Evolutionary conservation across 2,329 filamentous ascomycete species (phyloP).

Genomic region (Botryotinia convoluta): DNA sequence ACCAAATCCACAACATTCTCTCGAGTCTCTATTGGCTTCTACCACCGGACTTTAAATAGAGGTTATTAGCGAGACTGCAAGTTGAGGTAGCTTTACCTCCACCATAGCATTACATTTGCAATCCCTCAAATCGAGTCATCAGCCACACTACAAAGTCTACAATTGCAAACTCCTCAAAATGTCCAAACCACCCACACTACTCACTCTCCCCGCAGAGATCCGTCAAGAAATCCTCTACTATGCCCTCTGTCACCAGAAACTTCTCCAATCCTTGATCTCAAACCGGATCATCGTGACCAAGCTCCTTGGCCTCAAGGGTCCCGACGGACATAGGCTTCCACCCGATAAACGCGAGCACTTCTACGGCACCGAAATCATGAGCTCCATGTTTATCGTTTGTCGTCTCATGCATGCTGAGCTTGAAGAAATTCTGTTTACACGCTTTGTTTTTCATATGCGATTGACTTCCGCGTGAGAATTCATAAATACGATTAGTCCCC

Average conservation of each 20-base stretch:
- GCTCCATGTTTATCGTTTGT: neutral
- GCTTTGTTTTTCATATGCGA: neutral
- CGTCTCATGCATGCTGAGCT: neutral
- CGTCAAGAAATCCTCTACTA: constrained; percentile 28
- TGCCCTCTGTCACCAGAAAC: neutral
- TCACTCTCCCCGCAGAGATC: constrained; percentile 26
- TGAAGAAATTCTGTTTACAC: neutral
- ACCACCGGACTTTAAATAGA: neutral
- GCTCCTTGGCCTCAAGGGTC: neutral
- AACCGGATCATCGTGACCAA: neutral
- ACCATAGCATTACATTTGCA: neutral
- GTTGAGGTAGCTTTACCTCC: neutral
- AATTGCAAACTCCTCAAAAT: neutral
- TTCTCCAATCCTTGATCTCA: too few species aligned
- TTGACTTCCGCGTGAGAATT: neutral
- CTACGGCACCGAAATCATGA: neutral
- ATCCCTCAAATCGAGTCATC: neutral
- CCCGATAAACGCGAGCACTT: neutral
- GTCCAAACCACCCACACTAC: neutral
- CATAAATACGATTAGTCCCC: neutral
- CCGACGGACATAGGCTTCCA: neutral
- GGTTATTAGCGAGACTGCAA: neutral
- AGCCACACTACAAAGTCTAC: neutral
- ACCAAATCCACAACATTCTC: neutral
- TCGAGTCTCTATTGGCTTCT: neutral